Evolutionary conservation across 1,284 basidiomycete genomes (phyloP), one percentile per base, ranked within the genome.

Genomic region (Microbotryum scabiosae): DNA sequence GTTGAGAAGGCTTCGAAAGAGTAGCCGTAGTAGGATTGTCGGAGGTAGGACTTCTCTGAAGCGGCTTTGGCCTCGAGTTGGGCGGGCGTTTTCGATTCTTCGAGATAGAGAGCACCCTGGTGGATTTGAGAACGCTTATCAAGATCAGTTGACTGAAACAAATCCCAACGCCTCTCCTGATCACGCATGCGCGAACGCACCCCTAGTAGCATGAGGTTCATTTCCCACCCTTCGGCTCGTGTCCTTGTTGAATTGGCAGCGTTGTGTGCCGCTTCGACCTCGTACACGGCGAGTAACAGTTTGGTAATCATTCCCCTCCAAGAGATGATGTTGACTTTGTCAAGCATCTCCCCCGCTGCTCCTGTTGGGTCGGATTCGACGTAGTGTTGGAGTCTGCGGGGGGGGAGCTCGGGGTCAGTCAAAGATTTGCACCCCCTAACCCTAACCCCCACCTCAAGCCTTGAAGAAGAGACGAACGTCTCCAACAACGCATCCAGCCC

Each of bases 231-330:
- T 50, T 92, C 89, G 51, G 84, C 79, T 21, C 86, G 82, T 9
- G 36, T 48, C 36, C 36, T 41, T 41, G 5, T 23, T 5, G 47
- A 23, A n/a, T 23, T 12, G 47, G 90, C 14, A 87, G 86, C 3
- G 86, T 86, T 76, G 89, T 77, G 70, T 79, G 69, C 83, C 84
- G 71, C 77, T 76, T 59, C 47, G 16, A 56, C 54, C 51, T 69
- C 63, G 59, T 67, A 70, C 14, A 66, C 53, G 10, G 57, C 60
- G 18, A 66, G 57, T 48, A 64, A 51, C 12, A 70, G 57, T 87
- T 87, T 93, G 61, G 93, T 97, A 77, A 96, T 84, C 60, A 97
- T 83, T 5, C 93, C 94, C 71, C 90, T 80, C 90, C 90, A 94
- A 5, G 85, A 82, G 46, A 93, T 79, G 28, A 90, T 81, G 50